Evolutionary conservation across 2,329 filamentous ascomycete species (phyloP), one percentile per base, ranked within the genome.

Genomic region (Exserohilum turcica): DNA sequence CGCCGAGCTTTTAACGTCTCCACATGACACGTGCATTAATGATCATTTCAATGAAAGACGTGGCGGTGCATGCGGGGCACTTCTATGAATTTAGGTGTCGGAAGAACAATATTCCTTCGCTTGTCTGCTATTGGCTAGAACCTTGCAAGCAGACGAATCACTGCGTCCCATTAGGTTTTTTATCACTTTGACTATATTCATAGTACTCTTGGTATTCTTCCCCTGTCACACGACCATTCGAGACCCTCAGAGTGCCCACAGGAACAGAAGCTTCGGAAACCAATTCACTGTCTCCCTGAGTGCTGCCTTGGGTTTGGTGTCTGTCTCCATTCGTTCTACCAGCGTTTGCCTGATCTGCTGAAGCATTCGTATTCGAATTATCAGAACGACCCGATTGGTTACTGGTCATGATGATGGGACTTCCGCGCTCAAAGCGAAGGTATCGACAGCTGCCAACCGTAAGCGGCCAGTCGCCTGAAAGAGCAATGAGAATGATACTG

Each of bases 1-100:
- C 29, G 12, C 28, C 12, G 28, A 43, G 16, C 24, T 43, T 43
- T 43, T 33, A 13, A 16, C 16, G 33, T 33, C 42, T 19, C 29
- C 16, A 35, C 28, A 43, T 33, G 18, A 18, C 42, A 43, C 18
- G 15, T 43, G 42, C 42, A 43, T 43, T 15, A 7, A 43, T 19
- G 16, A 43, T 43, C 42, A 13, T 28, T 35, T 37, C 15, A 4
- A 24, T 33, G 6, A 3, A 43, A 28, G 18, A 43, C 16, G 42
- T 28, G 42, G 42, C 12, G 29, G 24, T 42, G 39, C 39, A 43
- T 43, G 42, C 42, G 29, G 42, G 42, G 42, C 42, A 43, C 28
- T 43, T 15, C 16, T 33, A 35, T 32, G 27, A 29, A 28, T 43
- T 33, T 43, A 21, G 42, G 16, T 43, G 13, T 18, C 18, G 18